Base-by-base conservation (phyloP, 805 yeast species). In the Clavispora fructus region DNA sequence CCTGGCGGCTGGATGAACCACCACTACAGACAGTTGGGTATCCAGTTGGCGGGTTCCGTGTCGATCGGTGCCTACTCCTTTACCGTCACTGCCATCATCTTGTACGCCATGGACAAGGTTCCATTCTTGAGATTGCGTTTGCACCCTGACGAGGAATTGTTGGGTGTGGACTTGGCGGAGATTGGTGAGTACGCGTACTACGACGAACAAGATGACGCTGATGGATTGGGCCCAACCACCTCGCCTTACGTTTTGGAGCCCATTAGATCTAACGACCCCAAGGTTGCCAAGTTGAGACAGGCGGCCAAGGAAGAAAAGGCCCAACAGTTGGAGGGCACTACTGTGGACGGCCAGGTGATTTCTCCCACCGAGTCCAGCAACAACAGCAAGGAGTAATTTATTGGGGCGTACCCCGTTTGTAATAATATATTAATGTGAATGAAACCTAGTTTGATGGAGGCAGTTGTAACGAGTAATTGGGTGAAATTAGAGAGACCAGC, bases 1-100 rank as follows among this genome's bases (percentile, higher is more conserved):
- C 74, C 63, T 26, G 95, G 96, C 60, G 97, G 97, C 50, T 87
- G 96, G 94, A 68, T 90, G 50, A 85, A 86, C 73, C 89, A 86
- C 58, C 79, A 88, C 74, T 87, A 77, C 67, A 75, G 68, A 48
- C 97, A 90, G 71, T 79, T 90, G 54, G 94, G 95, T 55, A 85
- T 84, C 69, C 97, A 92, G 74, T 70, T 89, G 54, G 92, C 96
- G 25, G 95, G 86, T 40, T 74, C 82, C 52, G 66, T 74, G 48
- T 77, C 95, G 11, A 80, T 83, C 49, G 83, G 83, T 44, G 73
- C 77, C 12, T 92, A 95, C 87, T 76, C 95, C 4, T 83, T 87
- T 57, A 75, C 67, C 7, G 80, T 87, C 46, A 87, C 96, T 27
- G 76, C 85, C 6, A 72, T 86, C 47, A 69, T 92, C 39, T 73